Conservation (phyloP, 139 green algal genomes). For the Zygnema cylindricum region DNA sequence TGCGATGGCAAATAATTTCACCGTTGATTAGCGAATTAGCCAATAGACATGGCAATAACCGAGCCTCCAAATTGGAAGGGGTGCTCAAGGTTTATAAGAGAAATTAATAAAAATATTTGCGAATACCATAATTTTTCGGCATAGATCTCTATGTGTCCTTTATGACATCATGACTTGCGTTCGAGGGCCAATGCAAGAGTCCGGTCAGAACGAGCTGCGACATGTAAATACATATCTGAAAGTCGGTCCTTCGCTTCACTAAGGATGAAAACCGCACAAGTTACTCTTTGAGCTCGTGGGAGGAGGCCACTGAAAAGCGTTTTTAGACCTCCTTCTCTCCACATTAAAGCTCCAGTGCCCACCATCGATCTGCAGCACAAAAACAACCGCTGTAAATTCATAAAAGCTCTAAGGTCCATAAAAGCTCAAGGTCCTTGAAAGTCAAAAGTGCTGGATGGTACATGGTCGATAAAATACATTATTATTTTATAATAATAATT, state of each 20-base stretch:
- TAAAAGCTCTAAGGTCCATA: too few species aligned
- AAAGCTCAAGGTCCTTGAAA: too few species aligned
- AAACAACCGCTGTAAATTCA: too few species aligned
- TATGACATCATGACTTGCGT: constrained; percentile 4
- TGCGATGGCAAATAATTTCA: too few species aligned
- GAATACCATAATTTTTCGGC: not conserved
- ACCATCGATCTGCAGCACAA: constrained; percentile 33
- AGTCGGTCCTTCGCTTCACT: constrained; percentile 47
- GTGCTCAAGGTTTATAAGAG: not conserved
- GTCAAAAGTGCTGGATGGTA: too few species aligned
- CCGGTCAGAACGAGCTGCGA: too few species aligned
- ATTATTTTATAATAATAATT: too few species aligned
- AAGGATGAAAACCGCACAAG: constrained; percentile 52
- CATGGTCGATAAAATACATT: too few species aligned
- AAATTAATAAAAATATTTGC: constrained; percentile 1
- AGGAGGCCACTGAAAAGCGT: constrained; percentile 40
- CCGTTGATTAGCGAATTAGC: too few species aligned
- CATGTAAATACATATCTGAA: constrained; percentile 27
- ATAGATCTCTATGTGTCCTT: not conserved
- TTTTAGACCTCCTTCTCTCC: constrained; percentile 7
- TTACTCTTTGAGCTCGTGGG: constrained; percentile 28
- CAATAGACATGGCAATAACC: too few species aligned
- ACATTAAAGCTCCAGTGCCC: constrained; percentile 15
- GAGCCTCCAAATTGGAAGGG: not conserved
- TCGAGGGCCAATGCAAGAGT: not conserved